phyloP scores from a whole-genome alignment of 179 eudicot genomes.

The Dionaea muscipula region DNA sequence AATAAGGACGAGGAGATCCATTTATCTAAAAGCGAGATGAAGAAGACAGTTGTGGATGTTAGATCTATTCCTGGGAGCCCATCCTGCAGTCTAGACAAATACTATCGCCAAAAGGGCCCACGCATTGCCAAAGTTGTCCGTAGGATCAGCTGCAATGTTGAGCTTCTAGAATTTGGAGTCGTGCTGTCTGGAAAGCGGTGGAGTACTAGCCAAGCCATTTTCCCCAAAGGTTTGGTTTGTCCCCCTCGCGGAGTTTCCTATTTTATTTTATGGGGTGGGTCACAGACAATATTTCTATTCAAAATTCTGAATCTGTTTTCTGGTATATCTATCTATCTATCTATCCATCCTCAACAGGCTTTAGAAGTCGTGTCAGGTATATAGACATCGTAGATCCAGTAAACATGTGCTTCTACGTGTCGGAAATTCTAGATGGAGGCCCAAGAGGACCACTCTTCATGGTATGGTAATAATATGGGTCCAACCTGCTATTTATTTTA shows the following conservation, averaged over 20 bases:
- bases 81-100: constrained; percentile 42
- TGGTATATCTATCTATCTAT: background rate
- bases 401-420: constrained; percentile 57
- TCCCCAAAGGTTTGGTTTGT: constrained; percentile 63
- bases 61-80: constrained; percentile 32
- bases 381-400: constrained; percentile 57
- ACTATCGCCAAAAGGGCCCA: constrained; percentile 75
- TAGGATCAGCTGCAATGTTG: constrained; percentile 72
- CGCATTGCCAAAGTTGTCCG: constrained; percentile 93
- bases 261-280: background rate
- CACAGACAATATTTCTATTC: background rate
- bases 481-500: too few relatives aligned
- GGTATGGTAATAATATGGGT: too few relatives aligned
- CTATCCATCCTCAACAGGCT: constrained; percentile 49
- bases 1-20: constrained; percentile 25
- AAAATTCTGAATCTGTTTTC: background rate
- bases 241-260: background rate
- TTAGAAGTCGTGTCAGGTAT: constrained; percentile 73
- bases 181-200: constrained; percentile 58
- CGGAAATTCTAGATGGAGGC: constrained; percentile 79
- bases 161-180: constrained; percentile 54
- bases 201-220: constrained; percentile 75
- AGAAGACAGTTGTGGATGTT: constrained; percentile 26
- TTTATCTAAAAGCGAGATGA: too few relatives aligned
- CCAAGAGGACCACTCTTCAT: too few relatives aligned